These are phyloP conservation scores for Atkinsonella hypoxylon DNA, from an alignment of 2,329 filamentous ascomycete species.

Conservation along the genomic window DNA sequence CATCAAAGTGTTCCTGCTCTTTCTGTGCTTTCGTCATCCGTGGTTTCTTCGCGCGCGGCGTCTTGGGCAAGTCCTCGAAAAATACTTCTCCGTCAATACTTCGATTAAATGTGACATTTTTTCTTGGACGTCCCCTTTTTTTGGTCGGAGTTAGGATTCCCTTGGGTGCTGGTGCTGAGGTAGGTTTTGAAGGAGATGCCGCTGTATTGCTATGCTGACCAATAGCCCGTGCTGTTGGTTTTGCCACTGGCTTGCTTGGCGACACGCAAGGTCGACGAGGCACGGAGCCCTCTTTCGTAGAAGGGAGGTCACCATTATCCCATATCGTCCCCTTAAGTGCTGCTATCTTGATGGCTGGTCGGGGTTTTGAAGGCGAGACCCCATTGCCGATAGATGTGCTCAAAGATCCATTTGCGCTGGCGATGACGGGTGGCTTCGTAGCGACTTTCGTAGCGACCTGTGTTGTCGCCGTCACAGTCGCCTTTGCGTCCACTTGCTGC, in stretches of 20 bases:
- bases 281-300: conserved; percentile 9
- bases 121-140: conserved; percentile 29
- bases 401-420: background rate
- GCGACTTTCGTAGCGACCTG: background rate
- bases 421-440: background rate
- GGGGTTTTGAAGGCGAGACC: conserved; percentile 6
- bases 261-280: conserved; percentile 5
- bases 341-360: conserved; percentile 23
- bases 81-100: conserved; percentile 32
- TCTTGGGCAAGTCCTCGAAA: conserved; percentile 39
- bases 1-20: conserved; percentile 27
- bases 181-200: conserved; percentile 1
- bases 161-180: conserved; percentile 27
- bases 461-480: background rate
- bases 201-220: background rate
- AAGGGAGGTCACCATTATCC: conserved; percentile 19
- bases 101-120: conserved; percentile 41
- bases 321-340: conserved; percentile 26
- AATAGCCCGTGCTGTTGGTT: background rate
- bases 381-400: conserved; percentile 5
- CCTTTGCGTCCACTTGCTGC: conserved; percentile 7
- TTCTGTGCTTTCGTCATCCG: conserved; percentile 16
- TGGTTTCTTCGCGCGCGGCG: conserved; percentile 16
- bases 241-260: background rate
- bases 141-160: conserved; percentile 42